Percentiles rank a stretch among this genome's conserved stretches.
Conservation (phyloP, 805 yeast species). For the Ogataea philodendri region DNA sequence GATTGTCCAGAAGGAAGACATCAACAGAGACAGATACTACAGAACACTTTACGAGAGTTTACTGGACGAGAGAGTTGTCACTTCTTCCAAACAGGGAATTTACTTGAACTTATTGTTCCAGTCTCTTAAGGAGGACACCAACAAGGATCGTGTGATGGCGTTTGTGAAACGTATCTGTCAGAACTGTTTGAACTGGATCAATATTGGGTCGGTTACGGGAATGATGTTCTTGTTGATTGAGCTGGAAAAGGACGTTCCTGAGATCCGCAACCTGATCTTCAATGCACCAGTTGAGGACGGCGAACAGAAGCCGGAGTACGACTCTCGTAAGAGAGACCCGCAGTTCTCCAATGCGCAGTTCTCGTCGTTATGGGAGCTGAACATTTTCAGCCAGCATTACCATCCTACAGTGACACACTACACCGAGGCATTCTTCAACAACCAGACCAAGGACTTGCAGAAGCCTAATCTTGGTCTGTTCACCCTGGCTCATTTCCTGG, state of each 20-base stretch:
- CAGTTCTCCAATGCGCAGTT: conserved; percentile 78
- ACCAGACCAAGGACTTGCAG: conserved; percentile 33
- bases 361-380: conserved; percentile 84
- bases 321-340: conserved; percentile 92
- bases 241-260: conserved; percentile 62
- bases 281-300: conserved; percentile 49
- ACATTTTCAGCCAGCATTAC: conserved; percentile 71
- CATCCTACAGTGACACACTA: conserved; percentile 90
- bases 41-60: conserved; percentile 87
- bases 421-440: conserved; percentile 61
- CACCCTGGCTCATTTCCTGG: conserved; percentile 86
- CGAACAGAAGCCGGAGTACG: conserved; percentile 46
- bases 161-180: conserved; percentile 90
- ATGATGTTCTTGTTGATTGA: conserved; percentile 73
- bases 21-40: conserved; percentile 62
- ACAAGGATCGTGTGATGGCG: conserved; percentile 69
- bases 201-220: conserved; percentile 85
- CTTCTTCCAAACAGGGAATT: conserved; percentile 91
- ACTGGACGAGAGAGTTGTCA: conserved; percentile 75
- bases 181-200: conserved; percentile 80
- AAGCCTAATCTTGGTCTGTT: conserved; percentile 91
- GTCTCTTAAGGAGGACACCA: conserved; percentile 69
- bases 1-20: conserved; percentile 38
- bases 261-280: conserved; percentile 58
- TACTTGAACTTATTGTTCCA: conserved; percentile 84